Evolutionary conservation across 306 rosid species (phyloP), one percentile per base, ranked within the genome.

Genomic region (Pterocarpus santalinus): DNA sequence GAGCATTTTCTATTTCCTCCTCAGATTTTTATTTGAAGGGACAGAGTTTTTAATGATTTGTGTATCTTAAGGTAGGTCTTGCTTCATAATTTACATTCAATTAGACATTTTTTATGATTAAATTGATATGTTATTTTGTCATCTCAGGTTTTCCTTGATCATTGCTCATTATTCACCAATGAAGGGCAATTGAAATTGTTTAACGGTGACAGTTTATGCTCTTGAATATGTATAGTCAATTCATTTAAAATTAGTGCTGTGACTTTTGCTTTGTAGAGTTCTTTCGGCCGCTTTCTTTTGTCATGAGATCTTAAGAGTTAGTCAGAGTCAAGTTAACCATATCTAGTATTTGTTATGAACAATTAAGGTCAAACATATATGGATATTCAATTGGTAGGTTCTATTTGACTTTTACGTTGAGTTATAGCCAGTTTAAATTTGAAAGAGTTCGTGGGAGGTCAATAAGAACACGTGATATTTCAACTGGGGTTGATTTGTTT

Each of bases 1-100:
- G 81, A 90, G 88, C 82, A 39, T 81, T 78, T 81, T 88, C 81
- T 77, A 75, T 90, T 86, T 87, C 82, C 79, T 87, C 81, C 77
- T 87, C 91, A 89, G 94, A 91, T 89, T 72, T 81, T 83, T 88
- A 77, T 87, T 71, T 89, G 92, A 89, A 86, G 94, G 65, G 78
- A 75, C 85, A 84, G 88, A 82, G 91, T 76, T 78, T 82, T 81
- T 78, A 87, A 69, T 81, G 76, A 68, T 75, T 76, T 87, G 72
- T 86, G 83, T 86, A 77, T 87, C 75, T 69, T 87, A 82, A 89
- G 94, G 95, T 91, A 83, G 95, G 93, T 82, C 69, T 62, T 83
- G 82, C 65, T 81, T 84, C 38, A 57, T 43, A 57, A 65, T 84
- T 87, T 83, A 71, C 64, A 63, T 73, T 71, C n/a, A 9, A 52